Base-by-base conservation (phyloP, 768 basidiomycete genomes). In the Baorangia bicolor region DNA sequence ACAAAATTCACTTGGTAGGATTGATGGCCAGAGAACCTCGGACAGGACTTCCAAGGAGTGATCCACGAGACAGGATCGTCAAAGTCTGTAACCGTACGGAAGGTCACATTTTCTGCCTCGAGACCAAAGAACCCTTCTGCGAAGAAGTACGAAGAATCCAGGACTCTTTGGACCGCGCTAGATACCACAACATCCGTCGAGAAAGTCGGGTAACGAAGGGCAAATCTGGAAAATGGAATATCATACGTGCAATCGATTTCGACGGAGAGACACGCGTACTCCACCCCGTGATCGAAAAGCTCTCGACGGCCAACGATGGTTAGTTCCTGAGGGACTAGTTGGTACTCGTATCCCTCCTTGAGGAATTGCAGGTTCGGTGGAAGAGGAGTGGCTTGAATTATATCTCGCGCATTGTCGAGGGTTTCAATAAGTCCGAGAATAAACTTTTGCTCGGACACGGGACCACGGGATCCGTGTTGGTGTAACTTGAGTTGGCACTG, bases 61-160 rank as follows among this genome's bases (percentile, higher is more conserved):
- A 78, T 74, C 73, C 75, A 77, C 38, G 74, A 73, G 20, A 72
- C 64, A n/a, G 73, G 73, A 49, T 63, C 63, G 41, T 58, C 57
- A 48, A 75, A 65, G 57, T 78, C 76, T 4, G 57, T 40, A 43
- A 75, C 66, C 18, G 67, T 66, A 4, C 61, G 54, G 49, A 77
- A 70, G 20, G 61, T 55, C 14, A 72, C 57, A 9, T 63, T 64
- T 53, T 70, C 64, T 16, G 61, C 55, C 9, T 53, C 28, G 14
- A 69, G 68, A 13, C 77, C 78, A 55, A 74, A 74, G 62, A 74
- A 73, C 0, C 76, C 75, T 31, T 69, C 56, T 37, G 67, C 69
- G 59, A 78, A 78, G 66, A 75, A 79, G 55, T 69, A 67, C 18
- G 77, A 69, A 3, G 74, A 75, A 55, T 78, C 76, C n/a, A 76